Evolutionary conservation across 2,329 filamentous ascomycete genomes (phyloP), one percentile per base, ranked within the genome.

Genomic region (Colletotrichum spaethianum): DNA sequence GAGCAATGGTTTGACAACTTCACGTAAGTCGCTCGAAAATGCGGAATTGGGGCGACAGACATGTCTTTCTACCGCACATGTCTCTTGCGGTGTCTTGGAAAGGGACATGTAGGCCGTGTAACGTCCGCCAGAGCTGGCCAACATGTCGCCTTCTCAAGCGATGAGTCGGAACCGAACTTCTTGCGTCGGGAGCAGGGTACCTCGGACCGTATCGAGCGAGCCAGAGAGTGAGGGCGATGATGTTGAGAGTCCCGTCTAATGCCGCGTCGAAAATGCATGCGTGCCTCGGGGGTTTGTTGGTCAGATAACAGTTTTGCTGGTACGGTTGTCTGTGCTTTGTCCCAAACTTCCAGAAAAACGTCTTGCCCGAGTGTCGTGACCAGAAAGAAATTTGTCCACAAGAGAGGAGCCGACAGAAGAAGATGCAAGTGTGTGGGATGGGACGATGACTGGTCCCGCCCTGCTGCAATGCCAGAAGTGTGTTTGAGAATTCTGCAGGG

Each of bases 401-500:
- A 42, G 60, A 63, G 52, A 57, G 63, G 56, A 52, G 36, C 18
- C 26, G 42, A 65, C 44, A 18, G 42, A 42, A 46, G 50, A 57
- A 26, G 55, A 55, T 14, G 36, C 40, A 63, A 52, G 23, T 55
- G 62, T n/a, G 55, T 66, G 44, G 50, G 57, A 75, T 67, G 67
- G 66, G 63, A 68, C 52, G 67, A 74, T 44, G 63, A 72, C 38
- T 66, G 67, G 67, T 42, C 57, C 69, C 60, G 69, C 59, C 52
- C 20, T 68, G 65, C 52, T 72, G 65, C 59, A 69, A 73, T 63
- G 42, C 70, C 64, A 64, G 50, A 69, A 60, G 60, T 61, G n/a
- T 76, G 75, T 77, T 77, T 76, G 74, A 76, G 75, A 63, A 70
- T 66, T 63, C 57, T 75, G 74, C 74, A 76, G 70, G 74, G 75